These are phyloP conservation scores for Dothiorella sarmentorum DNA, from an alignment of 2,329 filamentous ascomycete species.

Conservation along the genomic window DNA sequence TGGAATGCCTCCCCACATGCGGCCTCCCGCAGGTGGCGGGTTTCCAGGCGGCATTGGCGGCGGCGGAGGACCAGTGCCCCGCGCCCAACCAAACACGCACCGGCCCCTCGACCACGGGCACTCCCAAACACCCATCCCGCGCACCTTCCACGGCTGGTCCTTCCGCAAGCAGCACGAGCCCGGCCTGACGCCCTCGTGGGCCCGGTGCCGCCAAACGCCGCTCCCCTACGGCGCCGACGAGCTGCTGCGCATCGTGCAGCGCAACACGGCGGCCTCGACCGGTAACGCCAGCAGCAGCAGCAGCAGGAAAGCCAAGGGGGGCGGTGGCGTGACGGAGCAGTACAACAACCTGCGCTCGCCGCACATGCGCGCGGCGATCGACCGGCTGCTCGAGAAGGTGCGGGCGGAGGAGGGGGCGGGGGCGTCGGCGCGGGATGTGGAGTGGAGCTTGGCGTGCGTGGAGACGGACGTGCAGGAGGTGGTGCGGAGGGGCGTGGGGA, in stretches of 20 bases:
- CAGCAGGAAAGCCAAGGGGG: background rate
- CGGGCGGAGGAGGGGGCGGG: background rate
- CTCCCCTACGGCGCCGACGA: background rate
- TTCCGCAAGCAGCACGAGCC: constrained; percentile 8
- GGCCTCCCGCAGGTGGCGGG: too few relatives aligned
- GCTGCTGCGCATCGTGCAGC: background rate
- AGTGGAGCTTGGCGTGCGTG: constrained; percentile 10
- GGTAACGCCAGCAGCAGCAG: background rate
- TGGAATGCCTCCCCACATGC: too few relatives aligned
- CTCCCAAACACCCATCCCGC: background rate
- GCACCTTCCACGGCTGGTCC: constrained; percentile 11
- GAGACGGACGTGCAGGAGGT: background rate
- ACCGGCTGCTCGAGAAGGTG: background rate
- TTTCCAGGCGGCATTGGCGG: too few relatives aligned
- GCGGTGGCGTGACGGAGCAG: background rate
- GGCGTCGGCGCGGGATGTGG: too few relatives aligned
- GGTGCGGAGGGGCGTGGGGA: background rate
- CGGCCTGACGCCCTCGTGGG: background rate
- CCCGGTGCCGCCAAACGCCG: background rate
- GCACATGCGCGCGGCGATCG: background rate
- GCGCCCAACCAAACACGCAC: too few relatives aligned
- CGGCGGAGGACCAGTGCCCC: too few relatives aligned
- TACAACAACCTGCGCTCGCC: background rate
- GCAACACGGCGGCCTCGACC: background rate
- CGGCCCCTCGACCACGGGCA: constrained; percentile 1